A percentile compares a stretch with the other conserved stretches of the same genome.
These are phyloP conservation scores for Phalaenopsis equestris DNA, from an alignment of 106 monocot genomes.

Conservation along the genomic window DNA sequence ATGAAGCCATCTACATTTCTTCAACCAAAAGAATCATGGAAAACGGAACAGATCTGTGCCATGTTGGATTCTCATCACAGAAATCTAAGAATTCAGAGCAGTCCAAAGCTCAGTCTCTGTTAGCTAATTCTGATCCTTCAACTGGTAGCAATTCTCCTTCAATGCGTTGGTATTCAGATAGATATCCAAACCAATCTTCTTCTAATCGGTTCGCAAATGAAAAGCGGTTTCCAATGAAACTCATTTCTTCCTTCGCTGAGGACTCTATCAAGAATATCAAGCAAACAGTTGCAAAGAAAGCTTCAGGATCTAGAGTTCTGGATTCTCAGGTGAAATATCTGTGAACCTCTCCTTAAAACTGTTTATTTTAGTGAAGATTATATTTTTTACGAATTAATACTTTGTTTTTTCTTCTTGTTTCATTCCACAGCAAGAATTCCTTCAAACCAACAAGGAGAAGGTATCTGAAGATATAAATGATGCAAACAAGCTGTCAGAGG, in stretches of 20 bases:
- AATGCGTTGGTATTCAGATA: neutral
- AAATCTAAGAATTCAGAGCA: neutral
- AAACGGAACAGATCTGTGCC: constrained; percentile 5
- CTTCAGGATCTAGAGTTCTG: too few species aligned
- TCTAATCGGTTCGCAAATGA: neutral
- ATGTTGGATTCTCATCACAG: too few species aligned
- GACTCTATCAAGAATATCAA: neutral
- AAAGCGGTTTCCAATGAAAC: constrained; percentile 2
- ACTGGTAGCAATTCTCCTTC: neutral
- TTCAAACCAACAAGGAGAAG: too few species aligned
- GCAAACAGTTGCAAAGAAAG: too few species aligned
- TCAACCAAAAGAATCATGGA: constrained; percentile 47
- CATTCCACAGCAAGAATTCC: too few species aligned
- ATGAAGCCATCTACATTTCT: constrained; percentile 65
- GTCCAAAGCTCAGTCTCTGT: neutral
- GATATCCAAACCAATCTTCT: neutral
- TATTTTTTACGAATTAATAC: too few species aligned
- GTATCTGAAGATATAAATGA: neutral
- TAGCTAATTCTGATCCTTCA: neutral
- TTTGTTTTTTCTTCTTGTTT: too few species aligned
- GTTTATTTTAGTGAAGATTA: neutral
- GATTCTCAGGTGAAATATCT: neutral
- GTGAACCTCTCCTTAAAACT: neutral
- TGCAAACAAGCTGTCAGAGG: constrained; percentile 7
- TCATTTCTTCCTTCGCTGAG: neutral